These are phyloP conservation scores for Aspergillus ruber DNA, from an alignment of 2,329 filamentous ascomycete species.

Conservation along the genomic window DNA sequence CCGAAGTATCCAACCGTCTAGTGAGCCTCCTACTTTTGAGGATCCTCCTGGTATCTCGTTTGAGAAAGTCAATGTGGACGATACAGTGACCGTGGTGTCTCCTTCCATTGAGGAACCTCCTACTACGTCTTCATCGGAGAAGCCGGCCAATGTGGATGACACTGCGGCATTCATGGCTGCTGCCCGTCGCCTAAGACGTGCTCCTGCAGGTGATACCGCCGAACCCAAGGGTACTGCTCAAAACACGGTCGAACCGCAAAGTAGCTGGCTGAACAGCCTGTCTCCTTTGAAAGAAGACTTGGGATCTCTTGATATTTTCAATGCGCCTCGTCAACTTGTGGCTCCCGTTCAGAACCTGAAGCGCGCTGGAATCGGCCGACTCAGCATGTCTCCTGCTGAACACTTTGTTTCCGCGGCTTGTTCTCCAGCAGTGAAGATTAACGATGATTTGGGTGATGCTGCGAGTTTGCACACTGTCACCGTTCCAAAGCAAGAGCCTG, in stretches of 20 bases:
- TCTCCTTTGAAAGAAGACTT: background rate
- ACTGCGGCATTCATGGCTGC: constrained; percentile 23
- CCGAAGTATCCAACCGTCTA: background rate
- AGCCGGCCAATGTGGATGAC: constrained; percentile 17
- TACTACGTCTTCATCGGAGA: background rate
- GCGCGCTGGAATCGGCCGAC: background rate
- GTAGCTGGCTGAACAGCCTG: background rate
- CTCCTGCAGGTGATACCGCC: background rate
- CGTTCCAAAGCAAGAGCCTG: background rate
- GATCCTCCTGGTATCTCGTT: background rate
- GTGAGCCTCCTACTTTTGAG: background rate
- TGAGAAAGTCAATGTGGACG: background rate
- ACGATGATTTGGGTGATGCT: background rate
- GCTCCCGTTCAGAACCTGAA: background rate
- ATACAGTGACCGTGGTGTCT: background rate
- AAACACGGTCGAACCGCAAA: background rate
- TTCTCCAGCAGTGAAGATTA: background rate
- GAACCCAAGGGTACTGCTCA: background rate
- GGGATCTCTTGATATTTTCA: background rate
- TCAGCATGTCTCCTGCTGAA: background rate
- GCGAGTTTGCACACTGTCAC: background rate
- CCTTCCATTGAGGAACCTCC: background rate
- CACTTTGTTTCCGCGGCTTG: background rate
- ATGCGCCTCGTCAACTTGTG: background rate
- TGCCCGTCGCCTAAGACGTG: constrained; percentile 7